Evolutionary conservation across 345 rosid genomes (phyloP).

Genomic region (Nasturtium officinale): DNA sequence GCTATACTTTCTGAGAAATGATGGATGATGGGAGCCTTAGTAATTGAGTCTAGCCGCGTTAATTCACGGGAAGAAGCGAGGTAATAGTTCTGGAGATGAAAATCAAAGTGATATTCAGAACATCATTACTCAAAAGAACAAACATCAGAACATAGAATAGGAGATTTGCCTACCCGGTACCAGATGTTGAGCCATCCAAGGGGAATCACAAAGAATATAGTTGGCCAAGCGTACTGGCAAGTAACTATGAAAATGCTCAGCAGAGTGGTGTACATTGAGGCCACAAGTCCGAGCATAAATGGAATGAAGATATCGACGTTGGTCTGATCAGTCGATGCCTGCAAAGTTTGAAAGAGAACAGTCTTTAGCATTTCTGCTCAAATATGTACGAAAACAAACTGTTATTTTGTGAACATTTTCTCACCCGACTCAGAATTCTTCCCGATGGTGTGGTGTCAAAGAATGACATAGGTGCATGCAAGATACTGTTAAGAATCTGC

Average conservation of each 20-base stretch:
- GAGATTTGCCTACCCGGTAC: constrained; percentile 70
- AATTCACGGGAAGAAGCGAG: constrained; percentile 85
- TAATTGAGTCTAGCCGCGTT: constrained; percentile 91
- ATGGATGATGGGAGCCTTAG: constrained; percentile 93
- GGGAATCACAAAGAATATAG: constrained; percentile 72
- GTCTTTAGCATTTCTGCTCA: neutral
- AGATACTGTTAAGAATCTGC: constrained; percentile 75
- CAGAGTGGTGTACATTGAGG: constrained; percentile 68
- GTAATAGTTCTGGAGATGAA: constrained; percentile 63
- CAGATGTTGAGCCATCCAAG: constrained; percentile 88
- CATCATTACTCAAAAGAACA: neutral
- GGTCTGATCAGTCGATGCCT: constrained; percentile 92
- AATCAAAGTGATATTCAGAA: neutral
- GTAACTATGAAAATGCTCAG: constrained; percentile 83
- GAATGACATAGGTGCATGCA: constrained; percentile 98
- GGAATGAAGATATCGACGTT: constrained; percentile 81
- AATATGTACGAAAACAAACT: neutral
- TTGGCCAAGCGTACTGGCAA: constrained; percentile 97
- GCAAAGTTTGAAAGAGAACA: constrained; percentile 24
- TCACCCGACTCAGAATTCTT: constrained; percentile 89
- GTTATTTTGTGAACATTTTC: constrained; percentile 8
- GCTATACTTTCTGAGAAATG: constrained; percentile 95
- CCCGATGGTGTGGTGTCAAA: constrained; percentile 98
- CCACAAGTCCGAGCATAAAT: constrained; percentile 54
- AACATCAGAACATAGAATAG: neutral